A percentile compares a stretch with the other conserved stretches of the same genome.
These are phyloP conservation scores for Skeletonema grethae DNA, from an alignment of 108 stramenopile genomes.

Conservation along the genomic window DNA sequence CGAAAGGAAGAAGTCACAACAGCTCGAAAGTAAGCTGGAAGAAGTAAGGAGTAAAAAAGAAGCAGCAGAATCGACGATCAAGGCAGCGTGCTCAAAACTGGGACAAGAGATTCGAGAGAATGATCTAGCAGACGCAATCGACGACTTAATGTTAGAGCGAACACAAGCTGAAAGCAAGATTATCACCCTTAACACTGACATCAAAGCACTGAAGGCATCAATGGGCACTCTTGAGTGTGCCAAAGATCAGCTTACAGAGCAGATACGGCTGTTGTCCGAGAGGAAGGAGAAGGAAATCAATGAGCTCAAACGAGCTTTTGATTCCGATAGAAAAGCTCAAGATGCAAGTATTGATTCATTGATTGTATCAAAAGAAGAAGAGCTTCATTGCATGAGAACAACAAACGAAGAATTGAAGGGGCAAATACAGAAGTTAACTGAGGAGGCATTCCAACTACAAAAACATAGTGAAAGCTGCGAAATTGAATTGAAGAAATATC, in stretches of 20 bases:
- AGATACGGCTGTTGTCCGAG: constrained; percentile 3
- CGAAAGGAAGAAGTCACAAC: constrained; percentile 12
- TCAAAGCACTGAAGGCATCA: constrained; percentile 14
- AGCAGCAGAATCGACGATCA: background rate
- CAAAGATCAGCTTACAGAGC: constrained; percentile 10
- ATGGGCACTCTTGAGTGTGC: constrained; percentile 17
- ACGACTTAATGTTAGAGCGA: constrained; percentile 25
- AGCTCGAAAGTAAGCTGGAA: constrained; percentile 22
- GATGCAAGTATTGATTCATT: constrained; percentile 14
- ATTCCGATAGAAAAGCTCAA: constrained; percentile 13
- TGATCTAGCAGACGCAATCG: constrained; percentile 23
- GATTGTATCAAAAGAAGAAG: constrained; percentile 17
- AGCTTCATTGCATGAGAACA: background rate
- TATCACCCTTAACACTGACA: constrained; percentile 23
- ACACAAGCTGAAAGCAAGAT: constrained; percentile 20
- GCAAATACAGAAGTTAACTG: background rate
- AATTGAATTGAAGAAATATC: constrained; percentile 8
- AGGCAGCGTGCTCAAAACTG: constrained; percentile 22
- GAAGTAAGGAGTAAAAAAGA: constrained; percentile 3
- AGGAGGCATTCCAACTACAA: constrained; percentile 5
- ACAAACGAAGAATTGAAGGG: background rate
- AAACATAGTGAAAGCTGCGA: constrained; percentile 10
- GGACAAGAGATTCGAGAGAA: background rate
- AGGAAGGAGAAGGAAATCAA: constrained; percentile 7
- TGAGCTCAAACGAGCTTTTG: constrained; percentile 11